Evolutionary conservation across 768 basidiomycete species (phyloP).

Genomic region (Auricularia cornea): DNA sequence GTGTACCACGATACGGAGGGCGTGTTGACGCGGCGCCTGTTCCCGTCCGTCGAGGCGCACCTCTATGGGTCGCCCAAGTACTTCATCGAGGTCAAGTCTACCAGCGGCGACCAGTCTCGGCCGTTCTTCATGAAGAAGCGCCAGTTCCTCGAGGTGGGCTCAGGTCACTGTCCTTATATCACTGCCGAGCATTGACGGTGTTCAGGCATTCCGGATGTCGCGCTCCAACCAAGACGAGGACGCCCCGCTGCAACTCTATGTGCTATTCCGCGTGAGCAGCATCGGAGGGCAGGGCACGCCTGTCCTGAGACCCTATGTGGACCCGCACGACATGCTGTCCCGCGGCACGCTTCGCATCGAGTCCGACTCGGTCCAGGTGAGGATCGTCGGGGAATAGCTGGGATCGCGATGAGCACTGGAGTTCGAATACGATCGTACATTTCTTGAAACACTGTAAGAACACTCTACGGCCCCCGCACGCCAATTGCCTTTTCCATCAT

Average conservation of each 20-base stretch:
- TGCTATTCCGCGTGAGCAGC: neutral
- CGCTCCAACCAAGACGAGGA: neutral
- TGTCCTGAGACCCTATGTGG: neutral
- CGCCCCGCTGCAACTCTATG: neutral
- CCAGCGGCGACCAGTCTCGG: slow-evolving; percentile 8
- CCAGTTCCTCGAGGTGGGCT: slow-evolving; percentile 17
- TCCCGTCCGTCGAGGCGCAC: slow-evolving; percentile 8
- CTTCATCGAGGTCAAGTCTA: slow-evolving; percentile 24
- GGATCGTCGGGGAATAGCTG: too few relatives aligned
- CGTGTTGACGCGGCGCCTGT: slow-evolving; percentile 13
- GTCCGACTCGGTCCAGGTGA: neutral
- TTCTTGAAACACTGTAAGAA: too few relatives aligned
- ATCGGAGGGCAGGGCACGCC: neutral
- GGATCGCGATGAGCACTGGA: too few relatives aligned
- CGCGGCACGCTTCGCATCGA: neutral
- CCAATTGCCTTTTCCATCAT: neutral
- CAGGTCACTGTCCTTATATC: too few relatives aligned
- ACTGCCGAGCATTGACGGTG: too few relatives aligned
- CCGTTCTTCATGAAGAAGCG: slow-evolving; percentile 18
- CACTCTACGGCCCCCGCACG: neutral
- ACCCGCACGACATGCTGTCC: neutral
- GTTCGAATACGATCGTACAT: too few relatives aligned
- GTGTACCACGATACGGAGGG: slow-evolving; percentile 16
- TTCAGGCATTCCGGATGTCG: neutral
- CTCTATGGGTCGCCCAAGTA: slow-evolving; percentile 15